phyloP scores from a whole-genome alignment of 2,329 filamentous ascomycete genomes.

The Trichoderma sp. region DNA sequence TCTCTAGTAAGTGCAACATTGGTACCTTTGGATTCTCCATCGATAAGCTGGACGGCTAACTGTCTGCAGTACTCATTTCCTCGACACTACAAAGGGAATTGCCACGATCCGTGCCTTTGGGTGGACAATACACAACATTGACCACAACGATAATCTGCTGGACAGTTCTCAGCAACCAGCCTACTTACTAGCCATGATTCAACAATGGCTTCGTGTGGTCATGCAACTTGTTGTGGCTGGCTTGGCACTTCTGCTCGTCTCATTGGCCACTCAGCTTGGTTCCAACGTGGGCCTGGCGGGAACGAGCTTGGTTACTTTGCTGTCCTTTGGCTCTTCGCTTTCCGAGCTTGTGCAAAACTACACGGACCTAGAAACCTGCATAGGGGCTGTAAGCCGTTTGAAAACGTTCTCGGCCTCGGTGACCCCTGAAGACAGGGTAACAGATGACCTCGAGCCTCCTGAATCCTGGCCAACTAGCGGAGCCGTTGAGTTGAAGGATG shows the following conservation, averaged over 20 bases:
- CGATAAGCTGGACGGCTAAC: not conserved
- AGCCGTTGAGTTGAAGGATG: conserved; percentile 33
- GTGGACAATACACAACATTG: conserved; percentile 16
- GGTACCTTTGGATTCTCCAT: not conserved
- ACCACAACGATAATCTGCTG: conserved; percentile 20
- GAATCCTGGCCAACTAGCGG: conserved; percentile 37
- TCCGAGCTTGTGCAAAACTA: conserved; percentile 21
- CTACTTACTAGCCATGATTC: conserved; percentile 27
- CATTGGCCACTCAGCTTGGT: no score
- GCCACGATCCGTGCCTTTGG: conserved; percentile 28
- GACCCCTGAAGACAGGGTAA: not conserved
- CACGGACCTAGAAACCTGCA: conserved; percentile 27
- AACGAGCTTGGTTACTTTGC: conserved; percentile 10
- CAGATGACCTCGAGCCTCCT: conserved; percentile 1
- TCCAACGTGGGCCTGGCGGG: no score
- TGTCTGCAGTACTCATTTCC: conserved; percentile 19
- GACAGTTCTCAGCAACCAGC: conserved; percentile 28
- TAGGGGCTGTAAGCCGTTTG: conserved; percentile 26
- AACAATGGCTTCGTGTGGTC: conserved; percentile 30
- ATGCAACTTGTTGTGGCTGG: conserved; percentile 5
- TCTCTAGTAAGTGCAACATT: conserved; percentile 12
- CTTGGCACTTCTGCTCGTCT: no score
- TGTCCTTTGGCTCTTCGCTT: conserved; percentile 19
- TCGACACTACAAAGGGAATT: conserved; percentile 28
- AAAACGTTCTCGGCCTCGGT: conserved; percentile 34